These are phyloP conservation scores for Exophiala xenobiotica DNA, from an alignment of 2,329 filamentous ascomycete genomes.

Conservation along the genomic window DNA sequence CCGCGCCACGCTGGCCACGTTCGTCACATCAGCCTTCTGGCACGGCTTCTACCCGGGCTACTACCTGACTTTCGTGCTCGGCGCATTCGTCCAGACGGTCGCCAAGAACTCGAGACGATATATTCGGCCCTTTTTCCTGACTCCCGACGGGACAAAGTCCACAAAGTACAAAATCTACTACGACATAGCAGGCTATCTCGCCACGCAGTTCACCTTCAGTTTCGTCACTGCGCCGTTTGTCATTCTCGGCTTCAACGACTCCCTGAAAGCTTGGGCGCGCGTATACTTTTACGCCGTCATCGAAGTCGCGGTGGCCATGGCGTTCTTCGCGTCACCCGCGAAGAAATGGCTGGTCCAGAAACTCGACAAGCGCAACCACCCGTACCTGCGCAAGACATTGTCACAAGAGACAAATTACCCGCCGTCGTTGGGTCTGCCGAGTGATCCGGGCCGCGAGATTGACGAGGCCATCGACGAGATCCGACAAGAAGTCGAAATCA, in stretches of 20 bases:
- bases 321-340: conserved; percentile 76
- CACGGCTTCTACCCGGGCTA: conserved; percentile 98
- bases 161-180: conserved; percentile 79
- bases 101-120: conserved; percentile 92
- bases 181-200: conserved; percentile 71
- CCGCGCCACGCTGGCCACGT: conserved; percentile 88
- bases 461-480: conserved; percentile 77
- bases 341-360: conserved; percentile 60
- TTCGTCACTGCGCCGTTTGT: conserved; percentile 85
- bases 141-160: conserved; percentile 68
- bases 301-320: conserved; percentile 63
- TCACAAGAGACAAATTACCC: conserved; percentile 62
- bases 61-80: conserved; percentile 85
- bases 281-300: conserved; percentile 86
- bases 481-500: conserved; percentile 66
- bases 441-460: conserved; percentile 71
- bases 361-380: conserved; percentile 57
- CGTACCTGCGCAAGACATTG: conserved; percentile 43
- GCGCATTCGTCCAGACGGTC: conserved; percentile 85
- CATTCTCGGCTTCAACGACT: conserved; percentile 69
- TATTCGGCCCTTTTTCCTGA: conserved; percentile 88
- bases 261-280: conserved; percentile 73
- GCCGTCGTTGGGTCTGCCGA: conserved; percentile 74
- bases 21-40: conserved; percentile 93
- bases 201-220: conserved; percentile 78